A percentile compares a stretch with the other conserved stretches of the same genome.
phyloP scores from a whole-genome alignment of 2,329 filamentous ascomycete genomes.

The Colletotrichum lentis region DNA sequence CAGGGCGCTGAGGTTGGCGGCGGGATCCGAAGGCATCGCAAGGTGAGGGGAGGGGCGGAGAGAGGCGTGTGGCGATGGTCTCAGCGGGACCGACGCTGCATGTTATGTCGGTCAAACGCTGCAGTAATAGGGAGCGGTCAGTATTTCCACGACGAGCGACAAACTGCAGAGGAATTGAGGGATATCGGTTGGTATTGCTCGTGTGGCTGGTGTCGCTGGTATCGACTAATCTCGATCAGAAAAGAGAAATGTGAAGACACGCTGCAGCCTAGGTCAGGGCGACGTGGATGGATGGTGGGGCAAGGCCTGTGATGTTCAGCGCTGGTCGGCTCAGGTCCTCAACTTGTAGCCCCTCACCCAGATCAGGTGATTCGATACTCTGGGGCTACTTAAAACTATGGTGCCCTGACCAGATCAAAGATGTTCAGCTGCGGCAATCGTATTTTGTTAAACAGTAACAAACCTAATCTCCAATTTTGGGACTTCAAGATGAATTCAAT shows the following conservation, averaged over 20 bases:
- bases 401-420: constrained; percentile 6
- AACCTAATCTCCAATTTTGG: neutral
- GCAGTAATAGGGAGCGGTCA: neutral
- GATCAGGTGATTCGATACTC: neutral
- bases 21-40: constrained; percentile 54
- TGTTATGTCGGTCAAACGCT: neutral
- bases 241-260: constrained; percentile 20
- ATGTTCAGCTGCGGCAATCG: neutral
- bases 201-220: constrained; percentile 8
- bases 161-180: neutral
- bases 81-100: constrained; percentile 15
- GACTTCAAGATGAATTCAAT: neutral
- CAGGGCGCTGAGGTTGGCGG: constrained; percentile 61
- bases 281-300: constrained; percentile 30
- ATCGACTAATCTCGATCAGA: neutral
- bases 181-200: neutral
- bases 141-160: neutral
- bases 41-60: constrained; percentile 12
- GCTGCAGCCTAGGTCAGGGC: constrained; percentile 8
- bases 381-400: neutral
- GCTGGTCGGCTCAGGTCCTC: neutral
- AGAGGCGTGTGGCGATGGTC: neutral
- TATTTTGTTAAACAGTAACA: neutral
- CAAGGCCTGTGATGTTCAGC: constrained; percentile 22
- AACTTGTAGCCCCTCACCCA: constrained; percentile 10